These are phyloP conservation scores for Pinus albicaulis DNA, from an alignment of 75 land plant species.

Conservation along the genomic window DNA sequence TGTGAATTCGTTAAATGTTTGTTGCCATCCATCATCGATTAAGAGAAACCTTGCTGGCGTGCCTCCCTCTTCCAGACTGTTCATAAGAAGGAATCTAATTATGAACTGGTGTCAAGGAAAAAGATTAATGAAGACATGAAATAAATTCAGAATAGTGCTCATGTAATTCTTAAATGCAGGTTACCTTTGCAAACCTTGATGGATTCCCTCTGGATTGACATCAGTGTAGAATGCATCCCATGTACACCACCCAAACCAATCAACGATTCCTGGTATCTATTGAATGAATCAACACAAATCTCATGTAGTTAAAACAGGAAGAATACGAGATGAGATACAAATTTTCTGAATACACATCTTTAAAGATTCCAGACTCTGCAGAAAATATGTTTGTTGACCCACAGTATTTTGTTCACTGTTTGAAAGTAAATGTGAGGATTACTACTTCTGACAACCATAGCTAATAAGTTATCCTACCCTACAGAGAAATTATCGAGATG, in stretches of 20 bases:
- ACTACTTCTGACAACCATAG: too few relatives aligned
- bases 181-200: slow-evolving; percentile 57
- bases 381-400: slow-evolving; percentile 49
- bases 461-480: too few relatives aligned
- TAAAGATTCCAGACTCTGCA: slow-evolving; percentile 6
- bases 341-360: neutral
- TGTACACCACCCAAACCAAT: slow-evolving; percentile 87
- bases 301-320: neutral
- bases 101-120: neutral
- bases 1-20: slow-evolving; percentile 45
- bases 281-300: neutral
- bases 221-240: slow-evolving; percentile 81
- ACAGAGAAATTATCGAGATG: too few relatives aligned
- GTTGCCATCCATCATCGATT: slow-evolving; percentile 81
- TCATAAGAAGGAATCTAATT: slow-evolving; percentile 6
- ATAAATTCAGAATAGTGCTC: neutral
- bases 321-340: neutral
- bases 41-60: slow-evolving; percentile 62
- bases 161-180: neutral
- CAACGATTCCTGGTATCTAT: slow-evolving; percentile 73
- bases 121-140: neutral
- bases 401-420: slow-evolving; percentile 44
- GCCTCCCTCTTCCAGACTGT: slow-evolving; percentile 59
- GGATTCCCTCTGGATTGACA: slow-evolving; percentile 62
- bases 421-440: neutral